These are phyloP conservation scores for Cutaneotrichosporon cyanovorans DNA, from an alignment of 1,284 basidiomycete genomes.

Conservation along the genomic window DNA sequence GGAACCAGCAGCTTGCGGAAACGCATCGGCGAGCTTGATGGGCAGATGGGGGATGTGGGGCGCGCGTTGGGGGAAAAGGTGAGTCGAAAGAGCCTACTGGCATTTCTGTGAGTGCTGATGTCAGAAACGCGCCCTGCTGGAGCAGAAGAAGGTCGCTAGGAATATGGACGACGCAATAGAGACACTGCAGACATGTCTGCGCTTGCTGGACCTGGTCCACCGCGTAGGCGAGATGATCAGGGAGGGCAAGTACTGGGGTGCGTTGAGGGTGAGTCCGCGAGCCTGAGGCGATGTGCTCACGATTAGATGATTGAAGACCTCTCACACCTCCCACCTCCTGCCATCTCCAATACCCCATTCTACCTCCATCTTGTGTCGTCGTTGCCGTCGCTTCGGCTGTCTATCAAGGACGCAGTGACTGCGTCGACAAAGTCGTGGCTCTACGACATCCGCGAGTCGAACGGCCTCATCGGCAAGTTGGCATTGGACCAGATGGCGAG, in stretches of 20 bases:
- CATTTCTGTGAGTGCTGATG: background rate
- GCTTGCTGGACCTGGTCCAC: conserved; percentile 89
- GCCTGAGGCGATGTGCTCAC: background rate
- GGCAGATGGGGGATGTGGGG: conserved; percentile 60
- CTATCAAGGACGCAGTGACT: conserved; percentile 88
- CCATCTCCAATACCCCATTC: conserved; percentile 85
- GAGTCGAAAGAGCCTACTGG: conserved; percentile 13
- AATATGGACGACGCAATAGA: conserved; percentile 97
- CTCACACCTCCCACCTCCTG: conserved; percentile 79
- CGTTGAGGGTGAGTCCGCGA: conserved; percentile 68
- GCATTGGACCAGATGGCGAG: conserved; percentile 86
- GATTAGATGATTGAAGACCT: conserved; percentile 66
- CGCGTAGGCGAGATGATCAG: conserved; percentile 87
- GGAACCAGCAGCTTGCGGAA: conserved; percentile 52
- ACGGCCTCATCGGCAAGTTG: conserved; percentile 73
- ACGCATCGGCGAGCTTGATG: conserved; percentile 53
- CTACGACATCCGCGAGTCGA: conserved; percentile 85
- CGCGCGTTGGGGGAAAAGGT: conserved; percentile 74
- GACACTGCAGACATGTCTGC: conserved; percentile 81
- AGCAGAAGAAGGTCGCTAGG: conserved; percentile 81
- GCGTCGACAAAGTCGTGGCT: conserved; percentile 96
- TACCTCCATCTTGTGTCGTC: conserved; percentile 87
- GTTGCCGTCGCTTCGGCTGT: conserved; percentile 75
- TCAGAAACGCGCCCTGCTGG: conserved; percentile 71
- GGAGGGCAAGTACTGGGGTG: conserved; percentile 92